Conservation (phyloP, 371 early-diverging fungal genomes). For the Syncephalastrum contaminatum region DNA sequence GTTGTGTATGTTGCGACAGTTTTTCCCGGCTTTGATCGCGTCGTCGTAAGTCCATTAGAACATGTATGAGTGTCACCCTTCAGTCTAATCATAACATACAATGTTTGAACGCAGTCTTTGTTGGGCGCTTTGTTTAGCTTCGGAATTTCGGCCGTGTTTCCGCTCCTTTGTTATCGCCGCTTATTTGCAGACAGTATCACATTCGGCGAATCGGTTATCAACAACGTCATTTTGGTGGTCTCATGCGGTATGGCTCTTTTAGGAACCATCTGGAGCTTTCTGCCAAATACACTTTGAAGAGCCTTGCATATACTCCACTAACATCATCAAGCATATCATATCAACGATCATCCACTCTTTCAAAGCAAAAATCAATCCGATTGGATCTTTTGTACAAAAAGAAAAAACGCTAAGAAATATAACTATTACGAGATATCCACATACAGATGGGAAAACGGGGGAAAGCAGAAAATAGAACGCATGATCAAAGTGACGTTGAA, state of each 20-base stretch:
- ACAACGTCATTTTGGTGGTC: constrained; percentile 21
- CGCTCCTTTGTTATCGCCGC: constrained; percentile 36
- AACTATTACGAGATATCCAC: too few relatives aligned
- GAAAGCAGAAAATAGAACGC: too few relatives aligned
- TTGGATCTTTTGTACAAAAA: too few relatives aligned
- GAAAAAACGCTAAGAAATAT: too few relatives aligned
- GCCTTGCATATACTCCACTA: not conserved
- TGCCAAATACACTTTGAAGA: constrained; percentile 12
- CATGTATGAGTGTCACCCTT: not conserved
- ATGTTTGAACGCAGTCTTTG: constrained; percentile 21
- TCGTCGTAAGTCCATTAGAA: constrained; percentile 45
- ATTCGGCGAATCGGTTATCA: constrained; percentile 11
- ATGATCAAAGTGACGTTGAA: too few relatives aligned
- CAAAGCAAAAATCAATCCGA: too few relatives aligned
- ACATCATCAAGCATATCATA: not conserved
- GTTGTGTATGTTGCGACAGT: constrained; percentile 40
- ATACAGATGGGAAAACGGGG: too few relatives aligned
- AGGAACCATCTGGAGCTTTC: constrained; percentile 38
- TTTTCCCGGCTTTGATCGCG: constrained; percentile 65
- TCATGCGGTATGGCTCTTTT: constrained; percentile 25
- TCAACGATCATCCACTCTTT: too few relatives aligned
- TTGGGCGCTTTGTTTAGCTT: constrained; percentile 37
- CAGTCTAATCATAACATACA: not conserved
- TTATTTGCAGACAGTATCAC: constrained; percentile 28
- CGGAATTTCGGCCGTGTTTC: constrained; percentile 46